These are phyloP conservation scores for Ascochyta koolunga DNA, from an alignment of 2,329 filamentous ascomycete species.

Conservation along the genomic window DNA sequence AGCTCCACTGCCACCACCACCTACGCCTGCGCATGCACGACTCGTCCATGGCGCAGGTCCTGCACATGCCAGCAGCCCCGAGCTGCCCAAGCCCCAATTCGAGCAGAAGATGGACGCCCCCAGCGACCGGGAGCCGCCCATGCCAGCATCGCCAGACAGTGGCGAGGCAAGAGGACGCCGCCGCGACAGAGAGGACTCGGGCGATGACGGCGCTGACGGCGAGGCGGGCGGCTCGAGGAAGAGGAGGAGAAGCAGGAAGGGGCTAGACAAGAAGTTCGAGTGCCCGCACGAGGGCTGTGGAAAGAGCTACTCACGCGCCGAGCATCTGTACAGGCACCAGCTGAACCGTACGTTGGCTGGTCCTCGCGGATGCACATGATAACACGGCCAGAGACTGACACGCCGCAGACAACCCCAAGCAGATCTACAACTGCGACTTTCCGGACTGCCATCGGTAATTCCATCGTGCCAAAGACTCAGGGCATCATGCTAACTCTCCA, in stretches of 20 bases:
- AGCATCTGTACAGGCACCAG: constrained; percentile 96
- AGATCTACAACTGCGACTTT: constrained; percentile 92
- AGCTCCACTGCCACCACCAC: not conserved
- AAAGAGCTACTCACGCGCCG: constrained; percentile 94
- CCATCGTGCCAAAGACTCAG: too few species aligned
- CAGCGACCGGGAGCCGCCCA: constrained; percentile 36
- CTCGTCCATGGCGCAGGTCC: constrained; percentile 43
- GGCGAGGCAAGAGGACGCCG: constrained; percentile 47
- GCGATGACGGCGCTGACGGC: constrained; percentile 34
- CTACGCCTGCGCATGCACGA: constrained; percentile 3
- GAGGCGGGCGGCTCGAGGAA: constrained; percentile 54
- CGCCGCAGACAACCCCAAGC: constrained; percentile 79
- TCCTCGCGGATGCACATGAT: not conserved
- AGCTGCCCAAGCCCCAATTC: constrained; percentile 44
- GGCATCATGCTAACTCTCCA: not conserved
- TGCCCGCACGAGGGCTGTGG: constrained; percentile 87
- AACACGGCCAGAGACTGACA: constrained; percentile 15
- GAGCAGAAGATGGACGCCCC: constrained; percentile 44
- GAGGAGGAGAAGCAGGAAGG: constrained; percentile 75
- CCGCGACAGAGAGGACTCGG: constrained; percentile 43
- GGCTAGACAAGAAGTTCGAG: constrained; percentile 71
- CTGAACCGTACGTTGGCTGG: constrained; percentile 74
- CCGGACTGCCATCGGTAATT: constrained; percentile 73
- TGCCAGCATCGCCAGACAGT: constrained; percentile 43
- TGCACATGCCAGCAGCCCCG: constrained; percentile 47